phyloP scores from a whole-genome alignment of 2,329 filamentous ascomycete species.

The Pezicula carpinea region DNA sequence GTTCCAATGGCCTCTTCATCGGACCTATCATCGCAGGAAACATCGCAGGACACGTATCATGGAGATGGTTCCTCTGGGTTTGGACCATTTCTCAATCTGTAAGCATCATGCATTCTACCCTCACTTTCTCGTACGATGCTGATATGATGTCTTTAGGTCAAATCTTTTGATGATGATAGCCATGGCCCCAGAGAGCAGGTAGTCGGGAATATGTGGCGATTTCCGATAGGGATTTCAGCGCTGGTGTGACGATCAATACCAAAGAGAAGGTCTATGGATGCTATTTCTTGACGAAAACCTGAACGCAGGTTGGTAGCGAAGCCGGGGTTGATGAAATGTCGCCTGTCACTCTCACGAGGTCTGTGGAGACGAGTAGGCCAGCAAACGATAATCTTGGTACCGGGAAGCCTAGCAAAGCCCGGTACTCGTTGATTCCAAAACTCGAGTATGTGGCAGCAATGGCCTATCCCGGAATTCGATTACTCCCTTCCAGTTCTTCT shows the following conservation, averaged over 20 bases:
- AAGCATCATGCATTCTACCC: slow-evolving; percentile 1
- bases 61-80: slow-evolving; percentile 40
- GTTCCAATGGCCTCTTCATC: slow-evolving; percentile 38
- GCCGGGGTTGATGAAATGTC: background rate
- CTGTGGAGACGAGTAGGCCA: background rate
- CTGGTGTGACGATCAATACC: slow-evolving; percentile 16
- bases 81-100: slow-evolving; percentile 28
- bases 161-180: slow-evolving; percentile 47
- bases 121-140: background rate
- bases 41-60: slow-evolving; percentile 32
- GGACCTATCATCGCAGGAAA: slow-evolving; percentile 41
- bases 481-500: slow-evolving; percentile 56
- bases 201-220: slow-evolving; percentile 31
- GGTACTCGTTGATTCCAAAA: slow-evolving; percentile 48
- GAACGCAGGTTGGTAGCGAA: background rate
- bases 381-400: slow-evolving; percentile 47
- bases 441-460: slow-evolving; percentile 16
- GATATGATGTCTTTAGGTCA: slow-evolving; percentile 30
- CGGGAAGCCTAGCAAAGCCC: slow-evolving; percentile 45
- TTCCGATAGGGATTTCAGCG: background rate
- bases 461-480: slow-evolving; percentile 50
- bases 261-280: background rate
- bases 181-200: slow-evolving; percentile 58
- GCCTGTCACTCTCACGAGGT: background rate
- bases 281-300: background rate